Conservation (phyloP, 106 monocot species). For the Iris macrosiphon region DNA sequence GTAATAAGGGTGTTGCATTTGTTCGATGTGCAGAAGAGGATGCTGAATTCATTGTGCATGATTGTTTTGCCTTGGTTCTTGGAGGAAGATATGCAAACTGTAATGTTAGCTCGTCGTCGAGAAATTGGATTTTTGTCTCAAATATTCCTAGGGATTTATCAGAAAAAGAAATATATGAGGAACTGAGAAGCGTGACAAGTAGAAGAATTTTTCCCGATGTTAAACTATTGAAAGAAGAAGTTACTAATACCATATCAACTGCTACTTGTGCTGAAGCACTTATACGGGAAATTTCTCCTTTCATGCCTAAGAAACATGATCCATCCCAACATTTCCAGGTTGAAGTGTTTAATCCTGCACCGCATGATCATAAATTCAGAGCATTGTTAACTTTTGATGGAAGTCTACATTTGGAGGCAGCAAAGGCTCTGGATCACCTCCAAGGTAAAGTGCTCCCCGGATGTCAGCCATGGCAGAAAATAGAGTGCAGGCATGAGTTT, state of each 20-base stretch:
- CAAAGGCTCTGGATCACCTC: slow-evolving; percentile 81
- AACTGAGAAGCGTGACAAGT: slow-evolving; percentile 29
- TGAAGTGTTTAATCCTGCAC: slow-evolving; percentile 55
- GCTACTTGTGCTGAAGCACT: slow-evolving; percentile 50
- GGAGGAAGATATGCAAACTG: slow-evolving; percentile 39
- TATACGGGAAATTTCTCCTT: slow-evolving; percentile 47
- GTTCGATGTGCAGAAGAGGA: slow-evolving; percentile 43
- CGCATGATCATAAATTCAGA: slow-evolving; percentile 47
- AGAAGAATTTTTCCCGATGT: slow-evolving; percentile 45
- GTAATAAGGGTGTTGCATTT: slow-evolving; percentile 73
- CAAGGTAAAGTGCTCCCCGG: slow-evolving; percentile 63
- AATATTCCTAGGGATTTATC: slow-evolving; percentile 54
- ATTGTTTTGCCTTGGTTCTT: slow-evolving; percentile 38
- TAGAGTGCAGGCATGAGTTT: slow-evolving; percentile 73
- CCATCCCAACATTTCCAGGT: slow-evolving; percentile 36
- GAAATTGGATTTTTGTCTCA: slow-evolving; percentile 43
- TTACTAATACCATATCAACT: slow-evolving; percentile 15
- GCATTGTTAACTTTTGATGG: slow-evolving; percentile 75
- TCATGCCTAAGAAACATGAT: slow-evolving; percentile 47
- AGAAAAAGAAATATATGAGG: slow-evolving; percentile 60
- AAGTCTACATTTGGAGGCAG: slow-evolving; percentile 80
- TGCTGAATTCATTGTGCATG: slow-evolving; percentile 37
- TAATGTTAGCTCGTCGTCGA: slow-evolving; percentile 32
- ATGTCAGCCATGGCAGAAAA: slow-evolving; percentile 79
- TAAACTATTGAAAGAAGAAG: slow-evolving; percentile 41